phyloP scores from a whole-genome alignment of 1,139 yeast species.

The Suhomyces yuchorum region DNA sequence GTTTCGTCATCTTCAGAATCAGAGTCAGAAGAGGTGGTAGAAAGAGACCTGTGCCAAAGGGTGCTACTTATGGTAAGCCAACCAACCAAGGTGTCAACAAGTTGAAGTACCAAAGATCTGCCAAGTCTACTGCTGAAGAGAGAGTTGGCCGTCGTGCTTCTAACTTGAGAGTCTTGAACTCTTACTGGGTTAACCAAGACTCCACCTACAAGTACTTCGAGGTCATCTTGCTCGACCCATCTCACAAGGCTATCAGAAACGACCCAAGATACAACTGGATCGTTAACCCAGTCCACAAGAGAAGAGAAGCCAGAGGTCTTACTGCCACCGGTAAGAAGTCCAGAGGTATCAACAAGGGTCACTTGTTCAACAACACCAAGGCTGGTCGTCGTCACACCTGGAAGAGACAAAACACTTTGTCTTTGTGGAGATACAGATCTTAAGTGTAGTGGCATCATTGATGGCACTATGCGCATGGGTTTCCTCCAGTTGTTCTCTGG shows the following conservation, averaged over 20 bases:
- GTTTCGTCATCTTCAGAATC: constrained; percentile 96
- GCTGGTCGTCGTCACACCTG: constrained; percentile 99
- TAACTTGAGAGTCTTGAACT: constrained; percentile 98
- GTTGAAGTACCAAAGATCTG: constrained; percentile 98
- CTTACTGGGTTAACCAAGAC: constrained; percentile 99
- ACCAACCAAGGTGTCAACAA: constrained; percentile 99
- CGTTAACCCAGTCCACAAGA: constrained; percentile 99
- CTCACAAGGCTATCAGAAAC: constrained; percentile 98
- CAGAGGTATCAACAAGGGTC: constrained; percentile 99
- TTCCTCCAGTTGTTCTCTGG: neutral
- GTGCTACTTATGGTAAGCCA: constrained; percentile 99
- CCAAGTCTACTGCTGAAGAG: constrained; percentile 98
- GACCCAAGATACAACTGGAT: constrained; percentile 99
- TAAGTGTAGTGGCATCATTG: constrained; percentile 35
- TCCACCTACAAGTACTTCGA: constrained; percentile 99
- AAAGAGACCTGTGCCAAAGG: constrained; percentile 99
- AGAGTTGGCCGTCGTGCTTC: constrained; percentile 99
- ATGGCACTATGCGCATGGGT: constrained; percentile 4
- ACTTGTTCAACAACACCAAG: constrained; percentile 95
- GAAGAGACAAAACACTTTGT: constrained; percentile 99
- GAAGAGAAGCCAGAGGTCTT: constrained; percentile 99
- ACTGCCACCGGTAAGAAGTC: constrained; percentile 98
- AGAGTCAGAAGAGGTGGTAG: constrained; percentile 99
- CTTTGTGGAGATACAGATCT: constrained; percentile 99
- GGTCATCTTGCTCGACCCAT: constrained; percentile 95